phyloP scores from a whole-genome alignment of 352 stramenopile genomes.

The Thalassiosira hispida region DNA sequence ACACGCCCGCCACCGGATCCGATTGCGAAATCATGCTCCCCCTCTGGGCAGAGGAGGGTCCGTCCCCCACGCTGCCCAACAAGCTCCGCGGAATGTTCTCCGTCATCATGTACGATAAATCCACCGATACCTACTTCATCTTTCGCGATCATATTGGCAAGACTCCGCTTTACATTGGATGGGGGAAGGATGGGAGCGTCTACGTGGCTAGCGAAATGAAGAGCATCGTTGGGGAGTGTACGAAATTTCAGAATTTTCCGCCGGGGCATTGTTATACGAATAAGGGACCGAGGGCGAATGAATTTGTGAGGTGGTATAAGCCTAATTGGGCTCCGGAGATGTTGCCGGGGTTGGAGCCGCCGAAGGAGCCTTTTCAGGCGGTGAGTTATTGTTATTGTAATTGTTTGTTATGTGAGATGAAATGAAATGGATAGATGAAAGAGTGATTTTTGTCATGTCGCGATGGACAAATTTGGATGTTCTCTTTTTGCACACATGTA shows the following conservation, averaged over 20 bases:
- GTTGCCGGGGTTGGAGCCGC: conserved; percentile 69
- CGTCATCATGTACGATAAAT: conserved; percentile 96
- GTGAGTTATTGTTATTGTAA: conserved; percentile 52
- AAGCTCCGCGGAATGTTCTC: conserved; percentile 98
- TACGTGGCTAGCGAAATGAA: conserved; percentile 99
- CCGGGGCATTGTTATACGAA: conserved; percentile 81
- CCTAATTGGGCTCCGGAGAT: conserved; percentile 91
- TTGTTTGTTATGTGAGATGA: neutral
- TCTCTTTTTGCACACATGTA: no score
- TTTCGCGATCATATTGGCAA: conserved; percentile 98
- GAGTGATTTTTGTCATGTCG: no score
- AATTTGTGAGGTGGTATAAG: conserved; percentile 95
- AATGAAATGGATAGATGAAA: neutral
- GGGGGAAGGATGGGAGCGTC: conserved; percentile 94
- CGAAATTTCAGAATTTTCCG: conserved; percentile 85
- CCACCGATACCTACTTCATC: conserved; percentile 93
- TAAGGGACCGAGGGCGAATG: conserved; percentile 83
- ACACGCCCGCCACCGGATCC: conserved; percentile 93
- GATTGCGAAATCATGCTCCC: conserved; percentile 98
- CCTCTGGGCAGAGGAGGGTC: conserved; percentile 89
- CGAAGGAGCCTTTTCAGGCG: conserved; percentile 71
- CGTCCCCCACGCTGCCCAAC: conserved; percentile 83
- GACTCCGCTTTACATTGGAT: conserved; percentile 98
- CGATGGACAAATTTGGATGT: no score
- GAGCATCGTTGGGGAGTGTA: conserved; percentile 88